Base-by-base conservation (phyloP, 495 filamentous ascomycete species). In the Penicillium alfredii region DNA sequence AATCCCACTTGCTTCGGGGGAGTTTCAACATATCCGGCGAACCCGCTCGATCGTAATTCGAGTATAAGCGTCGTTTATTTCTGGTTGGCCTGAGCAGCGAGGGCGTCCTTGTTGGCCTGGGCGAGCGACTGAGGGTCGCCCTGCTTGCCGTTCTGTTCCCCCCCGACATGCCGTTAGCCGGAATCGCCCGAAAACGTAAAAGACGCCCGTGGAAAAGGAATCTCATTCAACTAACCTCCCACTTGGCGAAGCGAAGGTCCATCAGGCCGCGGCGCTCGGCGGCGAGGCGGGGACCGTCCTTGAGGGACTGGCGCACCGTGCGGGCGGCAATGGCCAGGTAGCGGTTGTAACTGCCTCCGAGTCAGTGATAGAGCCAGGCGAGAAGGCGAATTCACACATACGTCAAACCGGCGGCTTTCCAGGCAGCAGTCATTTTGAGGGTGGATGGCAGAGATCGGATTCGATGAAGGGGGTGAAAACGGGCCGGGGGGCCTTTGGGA, bases 321-420 rank as follows among this genome's bases (percentile, higher is more conserved):
- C 70, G 57, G 60, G 73, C 60, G 65, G 75, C 68, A 47, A 71
- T 62, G 58, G 69, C 60, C 51, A 76, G 53, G 69, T 77, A 74
- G 43, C 72, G 62, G 65, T 76, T 68, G 65, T 72, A 68, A 49
- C 67, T 66, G 57, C 41, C 12, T 32, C 53, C 24, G 42, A 42
- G 48, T 73, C 51, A 51, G 58, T 53, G 42, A 55, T 54, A 16
- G 37, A 26, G 30, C 47, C 42, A 38, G 41, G 42, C 19, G 33
- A 26, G 3, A 33, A 32, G 15, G 32, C 11, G 16, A 20, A 11
- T 4, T 21, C 4, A 33, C 30, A 53, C 84, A 65, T 82, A 97
- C 93, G 83, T 94, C 55, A 97, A 73, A 72, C 93, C 92, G 59
- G 92, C 82, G 56, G 88, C 78, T 84, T 96, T 97, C 93, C 93